Evolutionary conservation across 768 basidiomycete genomes (phyloP), one percentile per base, ranked within the genome.

Genomic region (Daedaleopsis nitida): DNA sequence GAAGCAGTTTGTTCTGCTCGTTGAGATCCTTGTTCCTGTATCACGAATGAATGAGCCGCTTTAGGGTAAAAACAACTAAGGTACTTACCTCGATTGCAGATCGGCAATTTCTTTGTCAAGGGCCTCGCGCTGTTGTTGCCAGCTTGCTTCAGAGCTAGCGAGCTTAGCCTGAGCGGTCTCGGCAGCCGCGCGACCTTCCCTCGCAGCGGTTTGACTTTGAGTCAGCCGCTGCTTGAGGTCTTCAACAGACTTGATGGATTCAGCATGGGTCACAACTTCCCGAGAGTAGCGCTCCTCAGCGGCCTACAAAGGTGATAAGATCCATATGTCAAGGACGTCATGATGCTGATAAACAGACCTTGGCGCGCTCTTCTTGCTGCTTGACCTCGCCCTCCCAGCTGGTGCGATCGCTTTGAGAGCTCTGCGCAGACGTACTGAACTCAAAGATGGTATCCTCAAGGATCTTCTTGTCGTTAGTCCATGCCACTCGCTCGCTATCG

Each of bases 241-340:
- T 12, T 87, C 84, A 12, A 92, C 81, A 13, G 77, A 63, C 75
- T 92, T 92, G 79, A 95, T 89, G 0, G 89, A 82, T 21, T 94
- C 92, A 0, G 94, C 93, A 71, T 96, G 94, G 0, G 90, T 79
- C 35, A 95, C 76, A n/a, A 95, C 83, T 69, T 93, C 93, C 53
- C 86, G 81, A 5, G 87, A 82, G 66, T 94, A 94, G 57, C 87
- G 84, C 54, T 91, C 89, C 69, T 95, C 91, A 6, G 91, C 91
- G 65, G 86, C 81, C 63, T 10, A 55, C 37, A 34, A 0, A 5
- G 4, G 2, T 16, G 23, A 32, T 32, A 7, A 32, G 6, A 19
- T 44, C 34, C 8, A 32, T n/a, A 48, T 32, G 13, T 42, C 13
- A 5, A 35, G 13, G 19, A 27, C 24, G 27, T 32, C 27, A 32